Evolutionary conservation across 2,329 filamentous ascomycete genomes (phyloP).

Genomic region (Hortaea werneckii): DNA sequence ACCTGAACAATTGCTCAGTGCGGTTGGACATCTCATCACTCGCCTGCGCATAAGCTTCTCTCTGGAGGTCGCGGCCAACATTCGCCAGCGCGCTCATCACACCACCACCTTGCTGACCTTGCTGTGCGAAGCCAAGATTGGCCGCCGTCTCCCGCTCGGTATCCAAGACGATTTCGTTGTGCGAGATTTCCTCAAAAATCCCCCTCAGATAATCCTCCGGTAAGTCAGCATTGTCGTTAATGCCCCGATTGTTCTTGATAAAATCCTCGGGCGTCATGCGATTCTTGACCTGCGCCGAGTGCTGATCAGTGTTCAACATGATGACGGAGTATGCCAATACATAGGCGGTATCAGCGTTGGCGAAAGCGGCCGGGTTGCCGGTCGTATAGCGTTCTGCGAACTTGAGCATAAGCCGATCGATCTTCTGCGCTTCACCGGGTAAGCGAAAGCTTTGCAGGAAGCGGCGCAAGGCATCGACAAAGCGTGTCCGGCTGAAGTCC

Average conservation of each 20-base stretch:
- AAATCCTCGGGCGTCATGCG: constrained; percentile 97
- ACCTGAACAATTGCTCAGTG: constrained; percentile 82
- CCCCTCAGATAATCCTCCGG: constrained; percentile 81
- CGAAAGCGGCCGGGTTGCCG: constrained; percentile 93
- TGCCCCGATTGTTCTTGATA: constrained; percentile 97
- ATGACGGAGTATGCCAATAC: constrained; percentile 95
- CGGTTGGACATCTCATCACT: constrained; percentile 86
- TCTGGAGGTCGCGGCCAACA: constrained; percentile 79
- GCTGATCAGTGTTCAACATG: constrained; percentile 88
- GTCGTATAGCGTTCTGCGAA: constrained; percentile 93
- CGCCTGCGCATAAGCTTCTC: constrained; percentile 88
- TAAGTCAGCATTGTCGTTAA: constrained; percentile 90
- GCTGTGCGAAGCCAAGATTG: constrained; percentile 55
- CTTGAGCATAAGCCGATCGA: constrained; percentile 98
- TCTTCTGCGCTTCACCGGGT: constrained; percentile 95
- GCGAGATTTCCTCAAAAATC: constrained; percentile 86
- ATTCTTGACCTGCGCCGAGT: constrained; percentile 75
- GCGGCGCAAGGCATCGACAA: constrained; percentile 81
- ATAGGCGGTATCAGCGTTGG: constrained; percentile 95
- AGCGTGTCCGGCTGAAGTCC: constrained; percentile 84
- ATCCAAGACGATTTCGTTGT: constrained; percentile 87
- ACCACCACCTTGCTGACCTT: constrained; percentile 32
- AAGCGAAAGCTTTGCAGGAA: constrained; percentile 93
- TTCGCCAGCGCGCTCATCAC: constrained; percentile 63
- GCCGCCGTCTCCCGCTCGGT: constrained; percentile 86